A percentile compares a stretch with the other conserved stretches of the same genome.
phyloP scores from a whole-genome alignment of 2,329 filamentous ascomycete genomes.

The Colletotrichum sojae region DNA sequence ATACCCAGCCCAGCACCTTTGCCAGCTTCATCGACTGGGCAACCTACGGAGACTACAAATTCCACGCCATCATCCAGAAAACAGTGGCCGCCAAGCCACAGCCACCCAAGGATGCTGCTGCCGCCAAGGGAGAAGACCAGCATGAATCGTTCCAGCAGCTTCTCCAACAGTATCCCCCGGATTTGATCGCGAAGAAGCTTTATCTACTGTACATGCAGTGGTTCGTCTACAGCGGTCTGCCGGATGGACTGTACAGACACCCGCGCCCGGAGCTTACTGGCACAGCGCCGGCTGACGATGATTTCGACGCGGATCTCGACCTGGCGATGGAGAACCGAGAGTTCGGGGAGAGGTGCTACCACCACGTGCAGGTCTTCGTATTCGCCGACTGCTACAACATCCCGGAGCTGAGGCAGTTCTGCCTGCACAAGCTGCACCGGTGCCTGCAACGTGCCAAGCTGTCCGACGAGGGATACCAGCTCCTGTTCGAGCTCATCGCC shows the following conservation, averaged over 20 bases:
- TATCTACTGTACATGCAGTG: constrained; percentile 8
- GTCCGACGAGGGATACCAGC: not conserved
- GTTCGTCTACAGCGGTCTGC: not conserved
- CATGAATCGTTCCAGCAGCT: not conserved
- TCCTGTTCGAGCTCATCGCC: not conserved
- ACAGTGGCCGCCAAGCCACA: not conserved
- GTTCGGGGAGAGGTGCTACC: not conserved
- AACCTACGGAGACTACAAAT: constrained; percentile 3
- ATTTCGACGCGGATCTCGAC: not conserved
- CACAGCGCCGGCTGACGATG: not conserved
- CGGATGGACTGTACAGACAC: not conserved
- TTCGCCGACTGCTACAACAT: constrained; percentile 23
- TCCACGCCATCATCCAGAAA: not conserved
- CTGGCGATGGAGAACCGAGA: not conserved
- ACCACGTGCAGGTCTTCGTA: constrained; percentile 17
- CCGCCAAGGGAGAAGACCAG: not conserved
- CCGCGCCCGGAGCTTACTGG: not conserved
- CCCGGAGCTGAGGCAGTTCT: not conserved
- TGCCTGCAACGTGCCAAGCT: not conserved
- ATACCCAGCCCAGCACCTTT: not conserved
- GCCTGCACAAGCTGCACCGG: not conserved
- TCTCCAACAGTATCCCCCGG: not conserved
- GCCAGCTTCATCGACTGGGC: constrained; percentile 8
- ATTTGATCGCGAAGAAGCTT: not conserved
- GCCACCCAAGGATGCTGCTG: too few species aligned